These are phyloP conservation scores for Coniochaeta sp. DNA, from an alignment of 2,329 filamentous ascomycete genomes.

Conservation along the genomic window DNA sequence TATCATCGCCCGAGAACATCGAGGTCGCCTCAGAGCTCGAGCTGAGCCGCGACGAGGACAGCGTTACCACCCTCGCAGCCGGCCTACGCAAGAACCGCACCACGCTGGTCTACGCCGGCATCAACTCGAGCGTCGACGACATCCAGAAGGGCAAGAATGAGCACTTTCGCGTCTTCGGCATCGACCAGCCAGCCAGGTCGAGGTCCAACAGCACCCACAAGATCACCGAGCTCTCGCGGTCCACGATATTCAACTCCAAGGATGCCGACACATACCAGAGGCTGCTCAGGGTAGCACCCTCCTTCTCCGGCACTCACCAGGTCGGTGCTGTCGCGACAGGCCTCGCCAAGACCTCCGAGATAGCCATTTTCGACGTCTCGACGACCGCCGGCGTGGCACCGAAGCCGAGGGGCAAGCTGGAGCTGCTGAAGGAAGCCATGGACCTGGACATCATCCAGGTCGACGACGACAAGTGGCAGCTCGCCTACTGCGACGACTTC, in stretches of 20 bases:
- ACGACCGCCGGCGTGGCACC: slow-evolving; percentile 43
- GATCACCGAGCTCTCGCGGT: slow-evolving; percentile 44
- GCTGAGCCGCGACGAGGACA: slow-evolving; percentile 79
- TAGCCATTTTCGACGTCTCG: slow-evolving; percentile 69
- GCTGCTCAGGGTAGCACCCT: slow-evolving; percentile 45
- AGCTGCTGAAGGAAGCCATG: slow-evolving; percentile 49
- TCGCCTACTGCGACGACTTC: slow-evolving; percentile 73
- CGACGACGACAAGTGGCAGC: slow-evolving; percentile 53
- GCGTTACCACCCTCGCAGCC: slow-evolving; percentile 72
- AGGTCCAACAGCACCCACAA: slow-evolving; percentile 24
- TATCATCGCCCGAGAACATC: slow-evolving; percentile 55
- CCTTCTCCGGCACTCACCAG: slow-evolving; percentile 42
- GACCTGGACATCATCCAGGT: slow-evolving; percentile 65
- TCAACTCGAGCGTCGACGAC: slow-evolving; percentile 72
- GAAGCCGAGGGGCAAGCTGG: slow-evolving; percentile 39
- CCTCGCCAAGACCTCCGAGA: slow-evolving; percentile 65
- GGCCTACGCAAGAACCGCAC: slow-evolving; percentile 50
- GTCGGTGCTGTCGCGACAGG: slow-evolving; percentile 75
- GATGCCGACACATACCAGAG: slow-evolving; percentile 52
- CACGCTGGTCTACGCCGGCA: slow-evolving; percentile 61
- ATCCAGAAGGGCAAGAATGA: slow-evolving; percentile 71
- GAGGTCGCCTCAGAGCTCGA: slow-evolving; percentile 64
- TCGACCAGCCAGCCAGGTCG: slow-evolving; percentile 31
- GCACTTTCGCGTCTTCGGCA: slow-evolving; percentile 71
- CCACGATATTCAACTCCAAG: slow-evolving; percentile 42